These are phyloP conservation scores for Irpex sp. DNA, from an alignment of 1,284 basidiomycete genomes.

Conservation along the genomic window DNA sequence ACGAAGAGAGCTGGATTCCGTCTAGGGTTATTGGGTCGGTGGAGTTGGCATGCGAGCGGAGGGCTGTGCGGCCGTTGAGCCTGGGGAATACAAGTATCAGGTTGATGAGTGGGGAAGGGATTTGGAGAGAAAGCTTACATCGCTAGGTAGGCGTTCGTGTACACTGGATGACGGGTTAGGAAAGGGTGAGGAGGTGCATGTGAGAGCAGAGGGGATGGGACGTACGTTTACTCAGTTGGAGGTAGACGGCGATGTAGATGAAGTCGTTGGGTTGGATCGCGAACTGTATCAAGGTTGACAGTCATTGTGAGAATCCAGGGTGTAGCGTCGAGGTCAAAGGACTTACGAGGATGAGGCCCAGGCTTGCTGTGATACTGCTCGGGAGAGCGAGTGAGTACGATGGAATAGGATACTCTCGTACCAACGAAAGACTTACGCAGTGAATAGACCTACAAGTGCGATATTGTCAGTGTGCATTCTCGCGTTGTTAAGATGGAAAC, in stretches of 20 bases:
- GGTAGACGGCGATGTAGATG: constrained; percentile 49
- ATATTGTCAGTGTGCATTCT: not conserved
- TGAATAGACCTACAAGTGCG: constrained; percentile 31
- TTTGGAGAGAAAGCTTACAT: not conserved
- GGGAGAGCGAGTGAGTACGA: not conserved
- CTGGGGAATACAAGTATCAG: no score
- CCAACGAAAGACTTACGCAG: constrained; percentile 37
- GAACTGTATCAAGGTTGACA: no score
- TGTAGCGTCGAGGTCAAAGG: no score
- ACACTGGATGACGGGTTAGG: not conserved
- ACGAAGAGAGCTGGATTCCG: not conserved
- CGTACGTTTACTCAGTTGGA: constrained; percentile 49
- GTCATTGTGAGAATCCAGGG: no score
- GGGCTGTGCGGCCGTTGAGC: not conserved
- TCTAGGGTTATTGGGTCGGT: not conserved
- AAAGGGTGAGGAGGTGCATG: not conserved
- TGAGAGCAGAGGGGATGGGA: constrained; percentile 3
- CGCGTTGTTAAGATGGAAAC: not conserved
- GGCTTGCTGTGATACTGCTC: constrained; percentile 40
- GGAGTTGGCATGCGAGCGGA: not conserved
- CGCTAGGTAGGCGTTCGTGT: not conserved
- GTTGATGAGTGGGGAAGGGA: not conserved
- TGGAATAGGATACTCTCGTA: not conserved
- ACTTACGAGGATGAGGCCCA: constrained; percentile 39
- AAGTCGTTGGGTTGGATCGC: constrained; percentile 46